Percentiles rank a stretch among this genome's conserved stretches.
Evolutionary conservation across 768 basidiomycete genomes (phyloP).

Genomic region (Tricholomella constricta): DNA sequence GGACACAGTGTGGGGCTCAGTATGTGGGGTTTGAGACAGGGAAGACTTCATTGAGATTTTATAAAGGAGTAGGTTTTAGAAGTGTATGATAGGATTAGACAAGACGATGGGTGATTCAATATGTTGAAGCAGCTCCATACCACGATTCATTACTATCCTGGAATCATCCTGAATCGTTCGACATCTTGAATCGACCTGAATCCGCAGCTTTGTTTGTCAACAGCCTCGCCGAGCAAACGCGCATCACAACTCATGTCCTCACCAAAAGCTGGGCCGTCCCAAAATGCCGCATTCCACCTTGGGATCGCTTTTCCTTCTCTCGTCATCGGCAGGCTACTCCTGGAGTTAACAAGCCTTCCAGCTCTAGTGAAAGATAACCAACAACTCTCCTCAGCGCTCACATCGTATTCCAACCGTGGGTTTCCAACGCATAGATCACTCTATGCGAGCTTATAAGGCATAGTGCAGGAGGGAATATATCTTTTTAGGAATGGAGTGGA

Average conservation of each 20-base stretch:
- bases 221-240: background rate
- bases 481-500: slow-evolving; percentile 76
- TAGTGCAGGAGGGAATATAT: slow-evolving; percentile 91
- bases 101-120: too few relatives aligned
- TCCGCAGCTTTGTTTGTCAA: background rate
- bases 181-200: too few relatives aligned
- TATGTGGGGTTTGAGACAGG: too few relatives aligned
- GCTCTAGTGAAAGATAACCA: slow-evolving; percentile 64
- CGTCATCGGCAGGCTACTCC: slow-evolving; percentile 48
- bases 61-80: too few relatives aligned
- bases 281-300: slow-evolving; percentile 10
- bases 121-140: too few relatives aligned
- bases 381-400: slow-evolving; percentile 80
- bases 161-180: too few relatives aligned
- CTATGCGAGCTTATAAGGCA: slow-evolving; percentile 12
- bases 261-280: background rate
- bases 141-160: too few relatives aligned
- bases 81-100: too few relatives aligned
- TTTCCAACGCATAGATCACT: slow-evolving; percentile 12
- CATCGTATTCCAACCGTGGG: slow-evolving; percentile 77
- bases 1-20: too few relatives aligned
- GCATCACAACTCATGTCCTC: slow-evolving; percentile 13
- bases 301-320: slow-evolving; percentile 40
- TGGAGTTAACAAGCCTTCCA: slow-evolving; percentile 54
- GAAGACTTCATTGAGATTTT: too few relatives aligned